These are phyloP conservation scores for Pseudonectria foliicola DNA, from an alignment of 2,329 filamentous ascomycete genomes.

Conservation along the genomic window DNA sequence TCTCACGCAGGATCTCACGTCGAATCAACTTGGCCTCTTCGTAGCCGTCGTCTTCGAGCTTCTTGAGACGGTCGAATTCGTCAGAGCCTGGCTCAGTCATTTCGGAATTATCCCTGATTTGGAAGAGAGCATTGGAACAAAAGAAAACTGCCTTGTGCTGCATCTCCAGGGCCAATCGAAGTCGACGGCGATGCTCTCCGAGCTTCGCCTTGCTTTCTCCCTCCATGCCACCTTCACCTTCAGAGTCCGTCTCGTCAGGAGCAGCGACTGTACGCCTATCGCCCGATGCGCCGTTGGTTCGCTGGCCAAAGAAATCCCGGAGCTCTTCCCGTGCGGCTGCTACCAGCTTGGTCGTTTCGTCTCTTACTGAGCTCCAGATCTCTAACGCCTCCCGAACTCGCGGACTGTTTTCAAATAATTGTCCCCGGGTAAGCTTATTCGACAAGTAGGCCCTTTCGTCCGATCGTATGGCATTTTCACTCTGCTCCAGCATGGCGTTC, in stretches of 20 bases:
- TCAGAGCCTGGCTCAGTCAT: conserved; percentile 60
- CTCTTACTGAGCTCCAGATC: conserved; percentile 57
- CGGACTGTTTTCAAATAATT: conserved; percentile 70
- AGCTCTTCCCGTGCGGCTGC: conserved; percentile 58
- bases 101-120: conserved; percentile 66
- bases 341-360: conserved; percentile 46
- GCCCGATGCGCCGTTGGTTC: conserved; percentile 3
- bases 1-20: conserved; percentile 65
- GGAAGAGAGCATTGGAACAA: conserved; percentile 73
- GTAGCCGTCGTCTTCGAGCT: conserved; percentile 65
- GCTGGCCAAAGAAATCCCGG: conserved; percentile 37
- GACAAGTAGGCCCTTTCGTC: conserved; percentile 63
- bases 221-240: conserved; percentile 26
- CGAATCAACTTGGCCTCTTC: conserved; percentile 71
- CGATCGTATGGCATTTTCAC: conserved; percentile 56
- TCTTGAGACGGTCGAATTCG: conserved; percentile 59
- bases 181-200: conserved; percentile 51
- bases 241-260: conserved; percentile 19
- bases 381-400: conserved; percentile 59
- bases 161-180: conserved; percentile 69
- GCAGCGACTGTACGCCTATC: conserved; percentile 4
- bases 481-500: conserved; percentile 85
- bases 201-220: conserved; percentile 35
- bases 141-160: conserved; percentile 82
- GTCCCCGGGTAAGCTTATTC: conserved; percentile 61